These are phyloP conservation scores for Pogostemon cablin DNA, from an alignment of 257 asterid species.

Conservation along the genomic window DNA sequence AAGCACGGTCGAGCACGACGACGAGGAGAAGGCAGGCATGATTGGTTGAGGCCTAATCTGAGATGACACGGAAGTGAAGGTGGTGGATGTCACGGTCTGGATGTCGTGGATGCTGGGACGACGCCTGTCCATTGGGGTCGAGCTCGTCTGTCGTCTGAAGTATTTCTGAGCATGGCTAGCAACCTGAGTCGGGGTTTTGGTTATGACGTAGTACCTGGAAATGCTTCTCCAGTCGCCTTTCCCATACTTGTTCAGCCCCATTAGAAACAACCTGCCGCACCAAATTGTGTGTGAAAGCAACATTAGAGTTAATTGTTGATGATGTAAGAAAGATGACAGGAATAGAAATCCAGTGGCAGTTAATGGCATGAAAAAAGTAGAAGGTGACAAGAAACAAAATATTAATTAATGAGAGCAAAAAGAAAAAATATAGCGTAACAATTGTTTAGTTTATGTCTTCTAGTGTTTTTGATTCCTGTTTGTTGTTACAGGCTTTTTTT, in stretches of 20 bases:
- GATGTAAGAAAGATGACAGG: too few species aligned
- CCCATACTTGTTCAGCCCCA: conserved; percentile 49
- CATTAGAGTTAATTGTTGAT: too few species aligned
- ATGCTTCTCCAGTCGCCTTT: conserved; percentile 62
- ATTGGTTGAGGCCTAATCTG: not conserved
- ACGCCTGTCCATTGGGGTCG: conserved; percentile 43
- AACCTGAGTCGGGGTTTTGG: conserved; percentile 50
- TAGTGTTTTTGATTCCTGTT: too few species aligned
- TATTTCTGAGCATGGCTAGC: conserved; percentile 61
- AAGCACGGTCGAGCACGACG: too few species aligned
- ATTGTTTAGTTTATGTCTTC: too few species aligned
- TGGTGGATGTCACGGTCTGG: conserved; percentile 17
- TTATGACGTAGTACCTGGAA: conserved; percentile 45
- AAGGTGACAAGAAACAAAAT: too few species aligned
- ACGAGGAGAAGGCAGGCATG: too few species aligned
- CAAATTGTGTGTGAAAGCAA: too few species aligned
- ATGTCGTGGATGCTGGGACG: conserved; percentile 61
- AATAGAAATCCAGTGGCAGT: not conserved
- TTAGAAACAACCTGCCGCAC: conserved; percentile 41
- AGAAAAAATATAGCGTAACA: too few species aligned
- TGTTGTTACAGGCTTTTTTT: too few species aligned
- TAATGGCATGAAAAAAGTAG: not conserved
- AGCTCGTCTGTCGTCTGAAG: conserved; percentile 38
- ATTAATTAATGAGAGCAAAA: too few species aligned
- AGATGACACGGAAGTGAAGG: not conserved